Conservation (phyloP, 2,329 filamentous ascomycete genomes). For the Fusarium equiseti region DNA sequence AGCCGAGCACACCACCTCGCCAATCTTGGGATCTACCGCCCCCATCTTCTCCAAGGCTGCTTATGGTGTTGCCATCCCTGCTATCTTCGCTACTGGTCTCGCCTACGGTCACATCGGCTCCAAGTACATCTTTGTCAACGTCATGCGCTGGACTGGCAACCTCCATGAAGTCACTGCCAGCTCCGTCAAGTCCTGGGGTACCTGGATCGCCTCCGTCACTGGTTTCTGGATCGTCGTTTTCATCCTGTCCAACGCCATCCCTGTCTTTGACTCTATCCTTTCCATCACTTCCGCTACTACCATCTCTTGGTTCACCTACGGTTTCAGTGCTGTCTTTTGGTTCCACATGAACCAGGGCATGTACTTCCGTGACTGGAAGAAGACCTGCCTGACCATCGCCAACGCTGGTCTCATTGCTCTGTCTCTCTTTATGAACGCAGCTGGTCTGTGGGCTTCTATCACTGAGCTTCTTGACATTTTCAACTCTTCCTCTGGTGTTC, state of each 20-base stretch:
- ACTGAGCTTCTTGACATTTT: conserved; percentile 44
- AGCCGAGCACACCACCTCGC: conserved; percentile 39
- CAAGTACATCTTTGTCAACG: conserved; percentile 45
- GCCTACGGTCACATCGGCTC: conserved; percentile 45
- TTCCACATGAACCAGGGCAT: conserved; percentile 39
- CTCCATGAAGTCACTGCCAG: conserved; percentile 38
- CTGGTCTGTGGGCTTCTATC: conserved; percentile 45
- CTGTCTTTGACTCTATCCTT: conserved; percentile 48
- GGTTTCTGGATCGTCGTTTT: conserved; percentile 46
- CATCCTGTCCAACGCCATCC: conserved; percentile 47
- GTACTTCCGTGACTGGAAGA: conserved; percentile 42
- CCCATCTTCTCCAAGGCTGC: conserved; percentile 38
- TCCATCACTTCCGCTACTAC: conserved; percentile 46
- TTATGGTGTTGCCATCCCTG: conserved; percentile 42
- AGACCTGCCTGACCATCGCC: conserved; percentile 33
- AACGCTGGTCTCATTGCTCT: conserved; percentile 40
- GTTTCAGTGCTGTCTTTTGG: conserved; percentile 46
- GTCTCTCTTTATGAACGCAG: conserved; percentile 45
- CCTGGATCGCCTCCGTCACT: conserved; percentile 44
- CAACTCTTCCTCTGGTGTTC: conserved; percentile 26
- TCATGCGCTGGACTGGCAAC: conserved; percentile 35
- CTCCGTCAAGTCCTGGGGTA: conserved; percentile 44
- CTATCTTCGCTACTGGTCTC: conserved; percentile 42
- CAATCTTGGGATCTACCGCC: conserved; percentile 41
- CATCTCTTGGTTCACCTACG: conserved; percentile 47